Conservation (phyloP, 352 stramenopile genomes). For the Globisporangium radiosum region DNA sequence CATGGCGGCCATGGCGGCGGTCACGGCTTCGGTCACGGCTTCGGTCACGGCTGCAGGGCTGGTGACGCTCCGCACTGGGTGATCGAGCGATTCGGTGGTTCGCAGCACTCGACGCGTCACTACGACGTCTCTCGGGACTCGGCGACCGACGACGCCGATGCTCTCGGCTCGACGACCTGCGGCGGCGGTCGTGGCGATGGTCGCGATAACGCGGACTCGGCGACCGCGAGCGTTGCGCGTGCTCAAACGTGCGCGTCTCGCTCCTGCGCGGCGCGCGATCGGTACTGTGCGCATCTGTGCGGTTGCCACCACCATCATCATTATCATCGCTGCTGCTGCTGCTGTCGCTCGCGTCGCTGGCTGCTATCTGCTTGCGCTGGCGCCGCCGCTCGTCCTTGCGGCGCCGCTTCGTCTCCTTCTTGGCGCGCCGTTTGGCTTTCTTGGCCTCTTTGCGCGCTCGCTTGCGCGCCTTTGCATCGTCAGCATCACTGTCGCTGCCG, state of each 20-base stretch:
- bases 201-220: neutral
- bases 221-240: neutral
- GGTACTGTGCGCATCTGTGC: neutral
- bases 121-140: neutral
- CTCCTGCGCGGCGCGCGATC: neutral
- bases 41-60: neutral
- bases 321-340: neutral
- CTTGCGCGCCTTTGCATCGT: conserved; percentile 1
- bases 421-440: conserved; percentile 23
- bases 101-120: no score
- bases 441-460: conserved; percentile 20
- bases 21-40: neutral
- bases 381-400: conserved; percentile 18
- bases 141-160: neutral
- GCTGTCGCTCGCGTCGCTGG: neutral
- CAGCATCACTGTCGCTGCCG: conserved; percentile 2
- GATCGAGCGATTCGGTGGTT: no score
- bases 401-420: conserved; percentile 27
- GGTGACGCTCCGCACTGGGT: no score
- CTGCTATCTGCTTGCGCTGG: neutral
- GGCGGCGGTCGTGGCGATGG: neutral
- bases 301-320: neutral
- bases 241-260: neutral
- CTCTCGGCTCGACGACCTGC: neutral
- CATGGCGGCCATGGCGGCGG: no score